These are phyloP conservation scores for Neolentinus lepideus DNA, from an alignment of 1,284 basidiomycete genomes.

Conservation along the genomic window DNA sequence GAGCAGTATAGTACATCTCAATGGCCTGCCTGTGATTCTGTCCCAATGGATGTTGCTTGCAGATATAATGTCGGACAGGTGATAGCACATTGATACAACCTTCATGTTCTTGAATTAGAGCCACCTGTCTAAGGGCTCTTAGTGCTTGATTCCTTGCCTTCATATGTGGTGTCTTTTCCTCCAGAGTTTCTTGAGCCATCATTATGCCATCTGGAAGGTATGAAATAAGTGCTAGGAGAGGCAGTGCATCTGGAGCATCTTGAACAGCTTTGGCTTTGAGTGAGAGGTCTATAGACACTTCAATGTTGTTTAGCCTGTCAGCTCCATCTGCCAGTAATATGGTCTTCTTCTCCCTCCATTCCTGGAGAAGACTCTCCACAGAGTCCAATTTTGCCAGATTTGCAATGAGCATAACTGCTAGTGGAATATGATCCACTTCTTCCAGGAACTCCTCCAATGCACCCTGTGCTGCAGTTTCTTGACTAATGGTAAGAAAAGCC, in stretches of 20 bases:
- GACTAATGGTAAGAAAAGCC: neutral
- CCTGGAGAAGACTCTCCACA: neutral
- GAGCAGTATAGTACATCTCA: neutral
- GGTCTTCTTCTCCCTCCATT: neutral
- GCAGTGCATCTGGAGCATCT: neutral
- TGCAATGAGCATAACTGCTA: neutral
- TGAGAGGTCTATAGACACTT: neutral
- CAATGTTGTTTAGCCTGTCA: neutral
- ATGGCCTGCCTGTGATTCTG: neutral
- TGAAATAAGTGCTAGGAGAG: neutral
- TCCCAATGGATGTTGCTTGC: neutral
- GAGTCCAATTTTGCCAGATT: neutral
- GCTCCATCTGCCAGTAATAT: neutral
- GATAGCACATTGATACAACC: no score
- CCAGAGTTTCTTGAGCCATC: no score
- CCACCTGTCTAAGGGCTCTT: no score
- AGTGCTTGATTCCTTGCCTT: no score
- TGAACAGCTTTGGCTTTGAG: neutral
- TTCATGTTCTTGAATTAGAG: no score
- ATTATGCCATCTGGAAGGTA: neutral
- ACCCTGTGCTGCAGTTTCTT: neutral
- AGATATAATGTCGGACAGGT: neutral
- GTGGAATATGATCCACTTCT: neutral
- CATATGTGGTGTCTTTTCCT: no score
- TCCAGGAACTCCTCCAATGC: neutral